Percentiles rank a stretch among this genome's conserved stretches.
Conservation (phyloP, 2,329 filamentous ascomycete species). For the Paramyrothecium roridum region DNA sequence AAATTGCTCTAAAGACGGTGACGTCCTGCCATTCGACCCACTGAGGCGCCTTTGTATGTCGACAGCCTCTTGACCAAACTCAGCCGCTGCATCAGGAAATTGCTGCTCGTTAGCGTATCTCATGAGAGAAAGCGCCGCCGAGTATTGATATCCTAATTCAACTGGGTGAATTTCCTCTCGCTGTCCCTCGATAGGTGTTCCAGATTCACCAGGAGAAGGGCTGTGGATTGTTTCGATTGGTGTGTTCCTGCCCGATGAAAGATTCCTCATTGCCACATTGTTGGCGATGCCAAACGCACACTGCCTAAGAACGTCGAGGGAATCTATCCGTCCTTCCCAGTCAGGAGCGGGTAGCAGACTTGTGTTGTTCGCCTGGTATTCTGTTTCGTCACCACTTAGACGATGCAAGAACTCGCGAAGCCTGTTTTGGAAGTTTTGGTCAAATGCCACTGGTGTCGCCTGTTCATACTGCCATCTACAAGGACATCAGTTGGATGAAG, state of each 20-base stretch:
- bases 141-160: not conserved
- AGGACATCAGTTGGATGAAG: too few relatives aligned
- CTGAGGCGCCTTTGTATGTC: not conserved
- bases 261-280: not conserved
- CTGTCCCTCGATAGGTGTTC: not conserved
- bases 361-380: not conserved
- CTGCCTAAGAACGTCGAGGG: not conserved
- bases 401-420: not conserved
- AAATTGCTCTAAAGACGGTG: too few relatives aligned
- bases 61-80: not conserved
- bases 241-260: not conserved
- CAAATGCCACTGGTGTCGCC: not conserved
- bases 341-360: not conserved
- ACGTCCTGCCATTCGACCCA: not conserved
- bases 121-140: not conserved
- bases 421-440: not conserved
- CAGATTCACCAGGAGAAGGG: not conserved
- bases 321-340: not conserved
- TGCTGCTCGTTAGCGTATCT: slow-evolving; percentile 10
- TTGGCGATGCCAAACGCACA: not conserved
- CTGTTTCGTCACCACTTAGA: not conserved
- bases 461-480: not conserved
- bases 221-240: too few relatives aligned
- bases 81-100: slow-evolving; percentile 28
- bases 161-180: not conserved